Evolutionary conservation across 768 basidiomycete species (phyloP), one percentile per base, ranked within the genome.

Genomic region (Suillus decipiens): DNA sequence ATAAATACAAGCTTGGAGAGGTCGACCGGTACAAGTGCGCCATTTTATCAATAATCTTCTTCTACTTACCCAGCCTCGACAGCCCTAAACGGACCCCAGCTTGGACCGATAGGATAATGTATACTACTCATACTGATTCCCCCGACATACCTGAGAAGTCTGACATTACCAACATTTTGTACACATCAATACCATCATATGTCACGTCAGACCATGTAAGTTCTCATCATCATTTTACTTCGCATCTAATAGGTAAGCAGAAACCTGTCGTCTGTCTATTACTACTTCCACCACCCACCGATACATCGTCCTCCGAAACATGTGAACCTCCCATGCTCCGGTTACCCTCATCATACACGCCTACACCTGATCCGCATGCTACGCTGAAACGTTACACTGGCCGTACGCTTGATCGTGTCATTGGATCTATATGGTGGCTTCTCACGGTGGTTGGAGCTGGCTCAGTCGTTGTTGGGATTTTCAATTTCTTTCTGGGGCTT

Each of bases 81-180:
- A 92, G 91, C 70, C 72, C 75, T 12, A 89, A 86, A 70, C 88
- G 96, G 11, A 82, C 80, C 2, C 96, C 96, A 0, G 87, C 95
- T 24, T 99, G 94, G 92, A 97, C 95, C 34, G 96, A 99, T 75
- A 84, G 96, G 51, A 84, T 99, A 50, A 79, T 98, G 70, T 97
- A 94, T 70, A 82, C 92, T 14, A 92, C 92, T 6, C 80, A 87
- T 71, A 82, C 82, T 24, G 92, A 93, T 72, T 83, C 82, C 2
- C 84, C 85, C 2, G 79, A 82, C 62, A 74, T 74, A 8, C 79
- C 80, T 9, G 78, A 83, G 11, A 69, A 78, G 42, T 86, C 89
- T 2, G 70, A 81, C 62, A 86, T 91, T 64, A 81, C 73, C 3
- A 91, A 89, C 64, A 62, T 92, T 22, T 72, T 93, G 56, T 96